Base-by-base conservation (phyloP, 306 rosid genomes). In the Prunus salicina region DNA sequence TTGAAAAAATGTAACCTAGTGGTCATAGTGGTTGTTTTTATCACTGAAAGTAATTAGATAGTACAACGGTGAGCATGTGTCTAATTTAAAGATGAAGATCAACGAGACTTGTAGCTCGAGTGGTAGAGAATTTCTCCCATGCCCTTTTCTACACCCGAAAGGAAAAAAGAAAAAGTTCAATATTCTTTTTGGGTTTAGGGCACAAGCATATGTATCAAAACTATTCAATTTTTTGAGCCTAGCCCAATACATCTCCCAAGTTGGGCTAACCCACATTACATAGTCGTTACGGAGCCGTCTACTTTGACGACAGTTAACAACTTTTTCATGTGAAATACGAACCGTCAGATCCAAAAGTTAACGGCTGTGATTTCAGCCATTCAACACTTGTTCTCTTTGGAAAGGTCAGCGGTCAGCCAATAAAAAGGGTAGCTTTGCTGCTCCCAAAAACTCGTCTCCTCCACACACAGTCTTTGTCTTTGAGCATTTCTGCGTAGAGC, bases 401-500 rank as follows among this genome's bases (percentile, higher is more conserved):
- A 2, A 9, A 30, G 3, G 65, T 32, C 27, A 38, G 43, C 47
- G 24, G 64, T 34, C 53, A 70, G 72, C 38, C 55, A 63, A 69
- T 79, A 83, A 65, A 65, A 79, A 79, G 0, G 63, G 24, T 2
- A 25, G 4, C 47, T 22, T 49, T 15, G 66, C 60, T 4, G 0
- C 28, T 2, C 67, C 27, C 65, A 30, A 9, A 61, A 18, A 28
- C 47, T 32, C 80, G 82, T 62, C 77, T 73, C 68, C 76, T 62
- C 82, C 85, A 15, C 71, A 22, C 73, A 25, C 0, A 4, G 25
- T 0, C 41, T 12, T 24, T 73, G 74, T 52, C 24, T 28, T 27
- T 77, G 27, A 24, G 60, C 53, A 20, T 25, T 45, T 72, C 76
- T 20, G 46, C 43, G 41, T 38, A 57, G 76, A 72, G 76, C 53